Percentiles rank a stretch among this genome's conserved stretches.
Conservation (phyloP, 2,329 filamentous ascomycete genomes). For the Penicillium polonicum region DNA sequence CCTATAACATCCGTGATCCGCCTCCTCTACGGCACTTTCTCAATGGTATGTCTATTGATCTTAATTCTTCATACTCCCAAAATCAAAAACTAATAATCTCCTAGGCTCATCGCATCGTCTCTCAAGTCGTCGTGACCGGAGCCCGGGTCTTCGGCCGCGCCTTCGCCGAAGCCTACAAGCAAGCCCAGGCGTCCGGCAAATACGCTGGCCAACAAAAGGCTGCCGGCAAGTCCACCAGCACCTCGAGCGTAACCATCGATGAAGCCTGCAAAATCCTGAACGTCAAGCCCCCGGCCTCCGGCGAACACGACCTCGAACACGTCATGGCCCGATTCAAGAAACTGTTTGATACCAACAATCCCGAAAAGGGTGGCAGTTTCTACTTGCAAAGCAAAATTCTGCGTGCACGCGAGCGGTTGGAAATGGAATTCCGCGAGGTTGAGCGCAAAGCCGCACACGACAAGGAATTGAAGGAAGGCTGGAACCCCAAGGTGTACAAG, state of each 20-base stretch:
- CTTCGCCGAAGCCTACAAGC: constrained; percentile 91
- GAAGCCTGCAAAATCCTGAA: constrained; percentile 98
- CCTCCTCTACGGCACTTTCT: constrained; percentile 16
- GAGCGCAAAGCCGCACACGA: constrained; percentile 71
- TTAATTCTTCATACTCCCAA: not conserved
- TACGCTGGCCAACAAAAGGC: constrained; percentile 72
- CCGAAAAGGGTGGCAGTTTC: constrained; percentile 93
- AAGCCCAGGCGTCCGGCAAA: constrained; percentile 82
- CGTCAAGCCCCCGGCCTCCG: constrained; percentile 80
- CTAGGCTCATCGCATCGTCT: constrained; percentile 91
- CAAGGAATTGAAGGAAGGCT: constrained; percentile 77
- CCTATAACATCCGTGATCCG: constrained; percentile 12
- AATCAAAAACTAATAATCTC: constrained; percentile 5
- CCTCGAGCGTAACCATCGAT: constrained; percentile 81
- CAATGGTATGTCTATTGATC: constrained; percentile 26
- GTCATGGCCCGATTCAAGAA: constrained; percentile 88
- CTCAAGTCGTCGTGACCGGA: constrained; percentile 87
- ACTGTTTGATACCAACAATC: constrained; percentile 91
- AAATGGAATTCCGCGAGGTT: constrained; percentile 75
- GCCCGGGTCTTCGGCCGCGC: constrained; percentile 88
- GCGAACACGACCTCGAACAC: constrained; percentile 73
- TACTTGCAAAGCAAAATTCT: constrained; percentile 97
- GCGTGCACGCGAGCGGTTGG: constrained; percentile 85
- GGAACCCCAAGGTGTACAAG: constrained; percentile 94
- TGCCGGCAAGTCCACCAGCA: constrained; percentile 53